A percentile compares a stretch with the other conserved stretches of the same genome.
phyloP scores from a whole-genome alignment of 768 basidiomycete genomes.

The Naganishia antarctica region DNA sequence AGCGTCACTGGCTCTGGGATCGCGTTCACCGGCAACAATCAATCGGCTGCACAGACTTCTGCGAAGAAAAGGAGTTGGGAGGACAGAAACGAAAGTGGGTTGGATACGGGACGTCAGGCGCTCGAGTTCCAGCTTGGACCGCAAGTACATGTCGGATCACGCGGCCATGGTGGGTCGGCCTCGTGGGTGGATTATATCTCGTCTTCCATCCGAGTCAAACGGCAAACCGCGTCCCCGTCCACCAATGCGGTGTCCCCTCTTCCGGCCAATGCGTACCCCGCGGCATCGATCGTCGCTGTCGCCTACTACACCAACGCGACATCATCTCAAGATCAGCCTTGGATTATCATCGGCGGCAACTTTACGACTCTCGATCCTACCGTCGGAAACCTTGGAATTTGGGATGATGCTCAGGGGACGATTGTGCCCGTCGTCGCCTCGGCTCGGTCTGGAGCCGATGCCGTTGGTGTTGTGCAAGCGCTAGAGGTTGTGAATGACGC shows the following conservation, averaged over 20 bases:
- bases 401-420: conserved; percentile 57
- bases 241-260: conserved; percentile 50
- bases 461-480: conserved; percentile 66
- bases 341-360: conserved; percentile 82
- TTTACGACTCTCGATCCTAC: conserved; percentile 60
- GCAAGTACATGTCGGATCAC: neutral
- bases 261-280: conserved; percentile 58
- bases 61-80: neutral
- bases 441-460: conserved; percentile 57
- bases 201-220: conserved; percentile 6
- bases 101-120: neutral
- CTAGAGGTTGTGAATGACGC: conserved; percentile 65
- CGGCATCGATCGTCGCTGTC: conserved; percentile 78
- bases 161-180: neutral
- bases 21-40: neutral
- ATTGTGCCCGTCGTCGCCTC: conserved; percentile 44
- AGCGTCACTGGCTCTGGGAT: conserved; percentile 53
- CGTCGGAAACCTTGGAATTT: conserved; percentile 64
- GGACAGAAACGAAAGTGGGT: neutral
- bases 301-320: conserved; percentile 77
- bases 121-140: neutral
- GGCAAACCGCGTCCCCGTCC: conserved; percentile 35
- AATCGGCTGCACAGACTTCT: neutral
- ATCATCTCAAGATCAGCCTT: conserved; percentile 55
- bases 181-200: neutral